Conservation (phyloP, 176 grass and related monocot species). For the Phoenix dactylifera region DNA sequence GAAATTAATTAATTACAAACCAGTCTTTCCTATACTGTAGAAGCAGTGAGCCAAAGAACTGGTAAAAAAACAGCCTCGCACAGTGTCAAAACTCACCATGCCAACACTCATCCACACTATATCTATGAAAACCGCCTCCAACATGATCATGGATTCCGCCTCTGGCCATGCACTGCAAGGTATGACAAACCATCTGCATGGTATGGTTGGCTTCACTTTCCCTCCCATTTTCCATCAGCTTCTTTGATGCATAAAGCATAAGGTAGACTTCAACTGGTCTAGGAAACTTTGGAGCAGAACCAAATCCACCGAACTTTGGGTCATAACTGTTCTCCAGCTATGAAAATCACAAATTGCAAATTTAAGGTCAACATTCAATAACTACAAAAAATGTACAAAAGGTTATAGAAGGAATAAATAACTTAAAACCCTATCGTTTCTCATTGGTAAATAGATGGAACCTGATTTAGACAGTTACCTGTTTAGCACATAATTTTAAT, state of each 20-base stretch:
- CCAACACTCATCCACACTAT: conserved; percentile 94
- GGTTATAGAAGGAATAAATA: too few relatives aligned
- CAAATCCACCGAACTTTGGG: conserved; percentile 82
- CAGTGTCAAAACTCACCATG: conserved; percentile 39
- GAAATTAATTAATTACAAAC: too few relatives aligned
- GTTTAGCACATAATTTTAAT: conserved; percentile 59
- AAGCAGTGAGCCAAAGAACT: too few relatives aligned
- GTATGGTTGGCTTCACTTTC: conserved; percentile 44
- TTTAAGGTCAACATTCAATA: too few relatives aligned
- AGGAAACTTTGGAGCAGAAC: conserved; percentile 89
- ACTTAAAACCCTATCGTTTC: too few relatives aligned
- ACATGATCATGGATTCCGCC: conserved; percentile 92
- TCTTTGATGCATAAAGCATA: conserved; percentile 68
- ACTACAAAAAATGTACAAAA: too few relatives aligned
- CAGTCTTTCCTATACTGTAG: too few relatives aligned
- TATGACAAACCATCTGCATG: conserved; percentile 73
- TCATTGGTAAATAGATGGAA: too few relatives aligned
- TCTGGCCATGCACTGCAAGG: conserved; percentile 82
- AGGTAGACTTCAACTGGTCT: conserved; percentile 76
- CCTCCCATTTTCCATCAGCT: conserved; percentile 39
- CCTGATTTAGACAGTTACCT: conserved; percentile 16
- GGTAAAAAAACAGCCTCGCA: too few relatives aligned
- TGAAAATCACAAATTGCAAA: too few relatives aligned
- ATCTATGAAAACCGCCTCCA: conserved; percentile 94
- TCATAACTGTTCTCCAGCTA: conserved; percentile 64